Evolutionary conservation across 441 rosid genomes (phyloP), one percentile per base, ranked within the genome.

Genomic region (Pelargonium australe): DNA sequence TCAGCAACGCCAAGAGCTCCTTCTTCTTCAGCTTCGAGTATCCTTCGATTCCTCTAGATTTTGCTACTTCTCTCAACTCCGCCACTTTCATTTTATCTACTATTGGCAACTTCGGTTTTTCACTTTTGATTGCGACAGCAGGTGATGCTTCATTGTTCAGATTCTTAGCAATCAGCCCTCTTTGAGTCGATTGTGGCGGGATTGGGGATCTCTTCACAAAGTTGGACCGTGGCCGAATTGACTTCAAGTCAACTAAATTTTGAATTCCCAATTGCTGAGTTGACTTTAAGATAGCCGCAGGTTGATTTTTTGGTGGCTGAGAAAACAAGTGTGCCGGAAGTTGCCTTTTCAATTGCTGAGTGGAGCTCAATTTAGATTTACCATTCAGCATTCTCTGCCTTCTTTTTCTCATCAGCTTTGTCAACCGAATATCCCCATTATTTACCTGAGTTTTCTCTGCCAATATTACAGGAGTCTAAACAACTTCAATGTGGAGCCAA

Each of bases 51-150:
- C 62, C 62, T 17, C 25, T 57, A 57, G 62, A 16, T 23, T 57
- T 57, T 17, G 62, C 62, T 12, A 57, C 0, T 19, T 5, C 25
- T 17, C 25, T 57, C 62, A 57, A 23, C 62, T 87, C 81, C 4
- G 83, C 55, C 67, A 86, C 85, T 76, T 85, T 89, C 94, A 89
- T 75, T 64, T 73, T 79, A 69, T 81, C 89, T 1, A 84, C 51
- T 73, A 70, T 64, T 63, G 72, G 77, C 55, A 61, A 65, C 60
- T 75, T 67, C 40, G 63, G 41, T 53, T 72, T 78, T 64, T 43
- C 57, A 16, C 44, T 64, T 23, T 5, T 4, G 25, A 49, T 16
- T 12, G 11, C 31, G 28, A 58, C 9, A 13, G 58, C 51, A 45
- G 53, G 53, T 47, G 68, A 41, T 43, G 40, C 68, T 61, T 71